These are phyloP conservation scores for Oxytropis ochrocephala DNA, from an alignment of 306 rosid genomes.

Conservation along the genomic window DNA sequence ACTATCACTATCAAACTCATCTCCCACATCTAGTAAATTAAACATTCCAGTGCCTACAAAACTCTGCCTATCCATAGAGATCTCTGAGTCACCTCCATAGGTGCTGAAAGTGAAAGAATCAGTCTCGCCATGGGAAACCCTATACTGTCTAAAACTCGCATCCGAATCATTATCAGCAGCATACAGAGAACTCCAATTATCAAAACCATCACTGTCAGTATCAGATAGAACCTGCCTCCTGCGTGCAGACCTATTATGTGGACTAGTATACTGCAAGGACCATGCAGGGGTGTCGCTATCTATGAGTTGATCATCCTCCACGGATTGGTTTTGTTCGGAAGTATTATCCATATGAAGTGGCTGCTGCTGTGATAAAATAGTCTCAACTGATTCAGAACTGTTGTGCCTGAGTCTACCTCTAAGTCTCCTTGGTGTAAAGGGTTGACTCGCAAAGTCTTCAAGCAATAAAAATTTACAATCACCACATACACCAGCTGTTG, in stretches of 20 bases:
- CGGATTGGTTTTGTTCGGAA: slow-evolving; percentile 42
- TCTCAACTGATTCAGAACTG: slow-evolving; percentile 63
- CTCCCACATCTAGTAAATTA: slow-evolving; percentile 41
- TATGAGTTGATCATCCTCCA: slow-evolving; percentile 40
- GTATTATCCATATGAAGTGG: slow-evolving; percentile 40
- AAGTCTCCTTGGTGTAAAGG: slow-evolving; percentile 20
- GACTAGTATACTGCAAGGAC: slow-evolving; percentile 45
- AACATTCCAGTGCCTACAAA: slow-evolving; percentile 50
- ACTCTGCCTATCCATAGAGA: slow-evolving; percentile 67
- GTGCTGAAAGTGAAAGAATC: slow-evolving; percentile 63
- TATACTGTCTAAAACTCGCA: slow-evolving; percentile 49
- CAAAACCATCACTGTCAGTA: slow-evolving; percentile 75
- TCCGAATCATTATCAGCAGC: slow-evolving; percentile 74
- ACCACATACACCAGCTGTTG: slow-evolving; percentile 47
- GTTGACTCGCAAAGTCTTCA: slow-evolving; percentile 57
- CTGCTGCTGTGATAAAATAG: slow-evolving; percentile 43
- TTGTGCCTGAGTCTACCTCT: slow-evolving; percentile 57
- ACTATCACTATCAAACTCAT: slow-evolving; percentile 58
- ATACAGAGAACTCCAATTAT: slow-evolving; percentile 53
- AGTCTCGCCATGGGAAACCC: slow-evolving; percentile 50
- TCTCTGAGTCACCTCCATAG: slow-evolving; percentile 86
- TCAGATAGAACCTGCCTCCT: slow-evolving; percentile 65
- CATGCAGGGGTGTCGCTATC: slow-evolving; percentile 44
- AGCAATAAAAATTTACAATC: slow-evolving; percentile 84
- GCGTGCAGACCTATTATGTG: slow-evolving; percentile 64